Percentiles rank a stretch among this genome's conserved stretches.
Evolutionary conservation across 768 basidiomycete genomes (phyloP).

Genomic region (Coprinellus micaceus): DNA sequence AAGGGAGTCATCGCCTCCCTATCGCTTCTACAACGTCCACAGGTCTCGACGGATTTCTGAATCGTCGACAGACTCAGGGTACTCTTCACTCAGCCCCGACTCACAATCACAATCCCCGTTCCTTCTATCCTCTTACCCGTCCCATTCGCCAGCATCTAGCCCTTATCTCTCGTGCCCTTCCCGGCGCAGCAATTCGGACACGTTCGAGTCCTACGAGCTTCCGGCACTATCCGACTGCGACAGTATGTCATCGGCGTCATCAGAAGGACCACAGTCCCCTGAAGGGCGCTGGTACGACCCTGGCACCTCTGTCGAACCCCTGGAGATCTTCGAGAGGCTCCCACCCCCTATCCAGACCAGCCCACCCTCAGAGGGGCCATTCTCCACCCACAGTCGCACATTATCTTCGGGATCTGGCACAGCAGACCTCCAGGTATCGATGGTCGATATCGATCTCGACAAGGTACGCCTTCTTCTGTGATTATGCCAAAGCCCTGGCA

Average conservation of each 20-base stretch:
- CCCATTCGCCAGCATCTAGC: no score
- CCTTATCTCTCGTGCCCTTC: no score
- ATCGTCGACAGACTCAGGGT: not conserved
- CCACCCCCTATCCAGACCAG: constrained; percentile 23
- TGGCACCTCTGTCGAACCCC: no score
- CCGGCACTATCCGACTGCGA: not conserved
- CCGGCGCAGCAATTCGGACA: no score
- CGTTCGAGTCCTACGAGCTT: not conserved
- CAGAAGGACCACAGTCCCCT: not conserved
- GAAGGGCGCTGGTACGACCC: not conserved
- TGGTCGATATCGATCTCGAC: constrained; percentile 27
- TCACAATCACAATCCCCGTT: not conserved
- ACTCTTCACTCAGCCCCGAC: not conserved
- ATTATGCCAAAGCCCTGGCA: not conserved
- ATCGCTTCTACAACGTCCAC: not conserved
- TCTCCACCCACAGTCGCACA: no score
- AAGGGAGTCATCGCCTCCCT: not conserved
- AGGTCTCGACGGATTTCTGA: not conserved
- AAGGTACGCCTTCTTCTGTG: constrained; percentile 32
- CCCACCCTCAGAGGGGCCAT: no score
- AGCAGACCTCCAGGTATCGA: no score
- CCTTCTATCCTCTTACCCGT: no score
- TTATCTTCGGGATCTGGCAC: no score
- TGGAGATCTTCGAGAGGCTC: constrained; percentile 18
- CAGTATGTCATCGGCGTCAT: not conserved